Conservation (phyloP, 2,329 filamentous ascomycete genomes). For the Xylariaceae sp. region DNA sequence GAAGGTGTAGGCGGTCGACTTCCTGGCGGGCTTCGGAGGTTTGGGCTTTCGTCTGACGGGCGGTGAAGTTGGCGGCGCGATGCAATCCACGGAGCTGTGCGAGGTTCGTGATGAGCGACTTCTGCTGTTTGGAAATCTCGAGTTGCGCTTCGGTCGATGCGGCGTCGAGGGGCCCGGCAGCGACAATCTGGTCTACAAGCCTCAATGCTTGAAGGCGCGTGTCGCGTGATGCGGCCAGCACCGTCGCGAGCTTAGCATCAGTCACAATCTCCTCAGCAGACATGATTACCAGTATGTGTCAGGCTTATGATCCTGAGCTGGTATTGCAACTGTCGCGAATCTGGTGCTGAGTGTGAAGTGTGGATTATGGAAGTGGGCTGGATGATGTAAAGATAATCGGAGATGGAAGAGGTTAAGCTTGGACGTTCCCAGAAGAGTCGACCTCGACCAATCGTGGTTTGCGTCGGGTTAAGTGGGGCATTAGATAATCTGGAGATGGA, state of each 20-base stretch:
- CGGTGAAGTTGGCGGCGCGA: constrained; percentile 71
- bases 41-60: constrained; percentile 77
- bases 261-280: constrained; percentile 54
- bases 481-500: too few relatives aligned
- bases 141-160: constrained; percentile 46
- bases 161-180: constrained; percentile 40
- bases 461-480: too few relatives aligned
- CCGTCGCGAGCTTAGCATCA: constrained; percentile 59
- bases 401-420: not conserved
- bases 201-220: constrained; percentile 66
- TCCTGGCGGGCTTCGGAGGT: constrained; percentile 86
- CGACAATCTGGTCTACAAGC: constrained; percentile 52
- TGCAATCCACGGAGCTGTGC: constrained; percentile 78
- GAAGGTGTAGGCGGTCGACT: constrained; percentile 84
- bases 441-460: too few relatives aligned
- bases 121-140: constrained; percentile 69
- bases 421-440: too few relatives aligned
- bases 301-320: too few relatives aligned
- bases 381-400: not conserved
- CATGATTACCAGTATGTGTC: constrained; percentile 36
- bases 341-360: too few relatives aligned
- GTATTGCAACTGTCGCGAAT: too few relatives aligned
- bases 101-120: constrained; percentile 71
- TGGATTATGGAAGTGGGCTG: not conserved
- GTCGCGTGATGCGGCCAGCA: constrained; percentile 66